These are phyloP conservation scores for Lachnellula arida DNA, from an alignment of 2,329 filamentous ascomycete species.

Conservation along the genomic window DNA sequence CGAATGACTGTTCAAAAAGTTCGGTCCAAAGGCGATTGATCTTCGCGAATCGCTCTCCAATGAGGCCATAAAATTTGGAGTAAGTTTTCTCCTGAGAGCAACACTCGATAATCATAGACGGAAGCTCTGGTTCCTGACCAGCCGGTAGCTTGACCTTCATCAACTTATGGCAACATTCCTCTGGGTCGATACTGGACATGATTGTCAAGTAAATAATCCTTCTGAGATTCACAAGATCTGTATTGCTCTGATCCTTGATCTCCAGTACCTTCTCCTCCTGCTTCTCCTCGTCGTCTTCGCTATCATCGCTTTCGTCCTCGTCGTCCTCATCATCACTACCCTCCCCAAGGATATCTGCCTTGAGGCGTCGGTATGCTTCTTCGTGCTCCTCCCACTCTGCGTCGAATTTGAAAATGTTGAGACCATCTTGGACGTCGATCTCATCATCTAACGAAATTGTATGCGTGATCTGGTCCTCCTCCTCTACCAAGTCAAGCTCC, in stretches of 20 bases:
- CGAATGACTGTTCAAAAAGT: constrained; percentile 84
- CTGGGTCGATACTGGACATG: constrained; percentile 92
- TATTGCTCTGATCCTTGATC: constrained; percentile 97
- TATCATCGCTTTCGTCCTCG: constrained; percentile 59
- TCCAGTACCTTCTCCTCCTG: constrained; percentile 80
- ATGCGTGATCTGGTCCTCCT: constrained; percentile 97
- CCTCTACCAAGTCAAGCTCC: constrained; percentile 91
- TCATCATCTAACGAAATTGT: constrained; percentile 76
- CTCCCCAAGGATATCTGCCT: constrained; percentile 90
- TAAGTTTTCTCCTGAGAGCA: constrained; percentile 96
- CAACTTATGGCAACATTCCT: constrained; percentile 95
- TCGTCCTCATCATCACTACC: constrained; percentile 79
- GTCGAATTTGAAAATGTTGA: constrained; percentile 97
- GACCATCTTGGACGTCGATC: constrained; percentile 75
- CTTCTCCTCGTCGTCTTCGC: constrained; percentile 67
- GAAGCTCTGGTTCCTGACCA: constrained; percentile 83
- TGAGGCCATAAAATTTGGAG: constrained; percentile 93
- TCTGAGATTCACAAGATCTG: constrained; percentile 87
- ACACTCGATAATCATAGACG: constrained; percentile 96
- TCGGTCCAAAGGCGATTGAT: constrained; percentile 93
- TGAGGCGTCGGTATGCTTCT: constrained; percentile 81
- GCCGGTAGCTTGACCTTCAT: constrained; percentile 87
- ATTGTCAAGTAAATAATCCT: constrained; percentile 96
- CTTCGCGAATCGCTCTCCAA: constrained; percentile 92
- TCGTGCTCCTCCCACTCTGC: constrained; percentile 86